phyloP scores from a whole-genome alignment of 495 filamentous ascomycete species.

The Glarea lozoyensis region DNA sequence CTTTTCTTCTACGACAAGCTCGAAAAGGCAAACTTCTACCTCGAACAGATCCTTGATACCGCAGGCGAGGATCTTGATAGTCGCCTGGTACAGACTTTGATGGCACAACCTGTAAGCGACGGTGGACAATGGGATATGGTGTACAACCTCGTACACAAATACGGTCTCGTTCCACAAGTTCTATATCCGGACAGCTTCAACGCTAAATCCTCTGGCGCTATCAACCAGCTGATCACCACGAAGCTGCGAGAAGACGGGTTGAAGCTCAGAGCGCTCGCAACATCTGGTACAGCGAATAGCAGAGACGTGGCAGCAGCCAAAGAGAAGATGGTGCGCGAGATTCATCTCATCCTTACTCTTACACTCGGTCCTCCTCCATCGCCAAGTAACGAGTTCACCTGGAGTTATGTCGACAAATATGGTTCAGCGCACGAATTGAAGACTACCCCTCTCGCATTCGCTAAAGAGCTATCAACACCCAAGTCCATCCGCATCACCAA shows the following conservation, averaged over 20 bases:
- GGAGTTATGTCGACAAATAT: constrained; percentile 66
- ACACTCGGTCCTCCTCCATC: constrained; percentile 69
- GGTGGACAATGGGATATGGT: constrained; percentile 94
- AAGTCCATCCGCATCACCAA: constrained; percentile 34
- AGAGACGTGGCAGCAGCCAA: constrained; percentile 43
- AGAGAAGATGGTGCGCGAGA: constrained; percentile 63
- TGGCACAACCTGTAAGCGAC: constrained; percentile 60
- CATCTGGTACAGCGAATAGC: constrained; percentile 1
- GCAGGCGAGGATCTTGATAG: constrained; percentile 56
- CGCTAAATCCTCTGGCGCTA: constrained; percentile 54
- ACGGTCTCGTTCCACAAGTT: constrained; percentile 70
- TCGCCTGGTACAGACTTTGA: constrained; percentile 57
- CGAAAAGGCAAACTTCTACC: constrained; percentile 84
- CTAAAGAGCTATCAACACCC: constrained; percentile 41
- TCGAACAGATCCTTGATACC: constrained; percentile 73
- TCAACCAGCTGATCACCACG: constrained; percentile 69
- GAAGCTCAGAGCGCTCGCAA: constrained; percentile 45
- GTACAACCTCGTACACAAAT: constrained; percentile 76
- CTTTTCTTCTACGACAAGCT: constrained; percentile 95
- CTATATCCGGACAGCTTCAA: constrained; percentile 67
- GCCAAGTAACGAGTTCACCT: constrained; percentile 57
- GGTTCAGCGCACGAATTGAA: constrained; percentile 48
- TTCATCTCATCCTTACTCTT: constrained; percentile 68
- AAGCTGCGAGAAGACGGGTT: constrained; percentile 82
- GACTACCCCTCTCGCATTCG: constrained; percentile 58